Evolutionary conservation across 768 basidiomycete genomes (phyloP).

Genomic region (Kwoniella mangroviensis): DNA sequence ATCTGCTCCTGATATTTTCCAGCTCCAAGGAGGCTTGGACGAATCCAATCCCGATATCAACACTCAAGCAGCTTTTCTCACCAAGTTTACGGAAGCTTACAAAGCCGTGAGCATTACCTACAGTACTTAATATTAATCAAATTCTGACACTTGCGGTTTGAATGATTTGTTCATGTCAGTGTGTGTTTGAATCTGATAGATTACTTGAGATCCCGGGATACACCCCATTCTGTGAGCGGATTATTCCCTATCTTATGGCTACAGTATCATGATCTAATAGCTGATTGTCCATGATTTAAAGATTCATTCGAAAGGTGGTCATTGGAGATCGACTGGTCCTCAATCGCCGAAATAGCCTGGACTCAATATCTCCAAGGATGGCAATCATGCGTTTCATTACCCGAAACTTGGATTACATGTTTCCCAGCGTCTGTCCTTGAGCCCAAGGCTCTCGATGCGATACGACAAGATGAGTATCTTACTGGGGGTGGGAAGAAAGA

Average conservation of each 20-base stretch:
- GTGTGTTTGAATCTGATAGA: slow-evolving; percentile 14
- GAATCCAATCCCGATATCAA: neutral
- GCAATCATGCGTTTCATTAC: slow-evolving; percentile 3
- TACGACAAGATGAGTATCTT: slow-evolving; percentile 9
- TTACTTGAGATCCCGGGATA: slow-evolving; percentile 25
- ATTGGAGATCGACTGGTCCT: slow-evolving; percentile 18
- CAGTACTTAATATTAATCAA: too few relatives aligned
- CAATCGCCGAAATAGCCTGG: slow-evolving; percentile 18
- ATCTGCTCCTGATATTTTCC: too few relatives aligned
- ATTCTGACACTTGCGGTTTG: too few relatives aligned
- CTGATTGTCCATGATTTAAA: neutral
- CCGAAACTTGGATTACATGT: slow-evolving; percentile 22
- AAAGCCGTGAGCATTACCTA: slow-evolving; percentile 4
- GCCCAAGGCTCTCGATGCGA: slow-evolving; percentile 19
- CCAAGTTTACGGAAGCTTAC: neutral
- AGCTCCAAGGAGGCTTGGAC: slow-evolving; percentile 2
- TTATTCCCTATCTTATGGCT: neutral
- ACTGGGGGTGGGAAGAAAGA: slow-evolving; percentile 7
- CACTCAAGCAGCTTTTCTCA: slow-evolving; percentile 2
- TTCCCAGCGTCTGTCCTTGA: slow-evolving; percentile 29
- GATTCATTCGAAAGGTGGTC: slow-evolving; percentile 31
- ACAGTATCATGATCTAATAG: neutral
- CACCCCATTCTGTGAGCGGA: slow-evolving; percentile 25
- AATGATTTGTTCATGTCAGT: slow-evolving; percentile 13
- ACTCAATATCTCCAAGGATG: slow-evolving; percentile 10